These are phyloP conservation scores for Aspergillus mulundensis DNA, from an alignment of 495 filamentous ascomycete species.

Conservation along the genomic window DNA sequence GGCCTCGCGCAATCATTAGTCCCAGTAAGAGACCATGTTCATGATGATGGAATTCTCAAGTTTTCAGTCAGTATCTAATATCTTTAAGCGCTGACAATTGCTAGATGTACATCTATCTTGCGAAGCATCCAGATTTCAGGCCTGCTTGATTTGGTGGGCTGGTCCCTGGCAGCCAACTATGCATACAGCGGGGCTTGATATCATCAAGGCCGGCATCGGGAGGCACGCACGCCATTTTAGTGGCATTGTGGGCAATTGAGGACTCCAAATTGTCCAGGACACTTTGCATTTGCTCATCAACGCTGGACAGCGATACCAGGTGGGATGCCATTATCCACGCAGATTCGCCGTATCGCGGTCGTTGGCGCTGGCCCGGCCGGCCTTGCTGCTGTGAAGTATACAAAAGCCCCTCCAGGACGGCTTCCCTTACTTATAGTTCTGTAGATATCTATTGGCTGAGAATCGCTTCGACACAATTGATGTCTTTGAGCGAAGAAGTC, in stretches of 20 bases:
- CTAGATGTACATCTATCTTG: too few species aligned
- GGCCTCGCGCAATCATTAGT: background rate
- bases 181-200: background rate
- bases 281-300: background rate
- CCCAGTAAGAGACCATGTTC: background rate
- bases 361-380: constrained; percentile 47
- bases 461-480: constrained; percentile 64
- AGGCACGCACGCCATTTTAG: background rate
- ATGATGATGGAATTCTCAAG: background rate
- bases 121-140: background rate
- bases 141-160: background rate
- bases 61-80: background rate
- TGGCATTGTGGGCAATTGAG: background rate
- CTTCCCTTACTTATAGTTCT: constrained; percentile 5
- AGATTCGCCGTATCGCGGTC: constrained; percentile 36
- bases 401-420: background rate
- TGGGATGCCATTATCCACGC: constrained; percentile 22
- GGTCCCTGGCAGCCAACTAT: background rate
- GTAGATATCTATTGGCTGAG: constrained; percentile 71
- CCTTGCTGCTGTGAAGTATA: constrained; percentile 41
- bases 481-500: constrained; percentile 74
- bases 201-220: background rate
- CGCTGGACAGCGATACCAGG: background rate
- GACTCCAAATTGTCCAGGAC: background rate
- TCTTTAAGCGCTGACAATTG: too few species aligned